Base-by-base conservation (phyloP, 1,139 yeast species). In the Scheffersomyces quercinus region DNA sequence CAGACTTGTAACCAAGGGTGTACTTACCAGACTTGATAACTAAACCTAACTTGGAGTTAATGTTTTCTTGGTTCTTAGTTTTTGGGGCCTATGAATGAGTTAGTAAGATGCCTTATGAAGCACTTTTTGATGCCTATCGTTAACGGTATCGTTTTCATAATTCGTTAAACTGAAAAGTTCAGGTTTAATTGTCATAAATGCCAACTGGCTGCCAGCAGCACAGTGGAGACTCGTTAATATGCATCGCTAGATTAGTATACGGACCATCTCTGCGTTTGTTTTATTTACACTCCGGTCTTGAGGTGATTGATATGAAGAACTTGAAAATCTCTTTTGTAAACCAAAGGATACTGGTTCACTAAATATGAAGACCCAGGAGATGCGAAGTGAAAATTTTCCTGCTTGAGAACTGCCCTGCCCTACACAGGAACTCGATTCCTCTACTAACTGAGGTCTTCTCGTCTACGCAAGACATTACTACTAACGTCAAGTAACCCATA, bases 1-100 rank as follows among this genome's bases (percentile, higher is more conserved):
- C 95, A 64, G 97, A 89, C 84, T 93, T 93, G 96, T 90, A 95
- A 73, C 99, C 99, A 68, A 93, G 86, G 88, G 97, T 88, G 84
- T 89, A 93, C 82, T 93, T 93, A 84, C 99, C 99, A 68, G 98
- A 91, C 84, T 91, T 93, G 83, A 95, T 87, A 72, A 88, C 93
- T 73, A 93, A 86, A 75, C 96, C 96, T 76, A 93, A 89, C 83
- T 91, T 91, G 78, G 96, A 82, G 96, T 90, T 93, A 80, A 93
- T 85, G 85, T 89, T 86, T 68, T 93, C 99, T 72, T 87, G 86
- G 75, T 82, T 79, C 85, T 84, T 85, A 66, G 78, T 71, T 78
- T 87, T 88, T 83, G 97, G 97, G 89, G 98, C 98, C 97, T 87
- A 62, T 39, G 42, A 48, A 35, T 39, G 20, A 43, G 75, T 70